These are phyloP conservation scores for Mesotaenium endlicherianum DNA, from an alignment of 139 green algal species.

Conservation along the genomic window DNA sequence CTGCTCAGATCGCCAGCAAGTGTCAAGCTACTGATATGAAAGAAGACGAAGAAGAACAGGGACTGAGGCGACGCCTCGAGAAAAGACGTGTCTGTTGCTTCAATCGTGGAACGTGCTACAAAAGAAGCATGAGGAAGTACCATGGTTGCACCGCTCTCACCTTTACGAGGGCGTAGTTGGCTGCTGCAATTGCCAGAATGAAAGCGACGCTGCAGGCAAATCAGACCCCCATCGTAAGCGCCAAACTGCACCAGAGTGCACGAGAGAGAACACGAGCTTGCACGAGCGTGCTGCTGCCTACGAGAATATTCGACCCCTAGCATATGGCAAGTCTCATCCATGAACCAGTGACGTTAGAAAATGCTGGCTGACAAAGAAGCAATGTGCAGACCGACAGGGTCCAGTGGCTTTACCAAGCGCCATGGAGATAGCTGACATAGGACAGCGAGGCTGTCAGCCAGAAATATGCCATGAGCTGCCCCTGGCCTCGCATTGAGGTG, in stretches of 20 bases:
- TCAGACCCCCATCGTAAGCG: background rate
- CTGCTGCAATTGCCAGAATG: slow-evolving; percentile 14
- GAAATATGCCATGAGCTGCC: background rate
- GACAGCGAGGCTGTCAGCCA: slow-evolving; percentile 33
- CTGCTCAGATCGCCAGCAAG: too few species aligned
- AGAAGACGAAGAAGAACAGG: too few species aligned
- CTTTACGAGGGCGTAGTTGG: slow-evolving; percentile 45
- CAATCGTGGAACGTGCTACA: background rate
- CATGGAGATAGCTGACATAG: slow-evolving; percentile 39
- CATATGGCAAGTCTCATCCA: too few species aligned
- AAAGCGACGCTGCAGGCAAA: slow-evolving; percentile 21
- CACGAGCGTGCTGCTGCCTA: too few species aligned
- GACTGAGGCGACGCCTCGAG: too few species aligned
- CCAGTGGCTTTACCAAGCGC: slow-evolving; percentile 19
- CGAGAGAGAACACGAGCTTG: too few species aligned
- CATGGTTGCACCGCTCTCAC: background rate
- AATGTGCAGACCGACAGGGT: too few species aligned
- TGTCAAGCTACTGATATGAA: too few species aligned
- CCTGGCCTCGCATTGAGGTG: background rate
- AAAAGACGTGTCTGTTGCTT: too few species aligned
- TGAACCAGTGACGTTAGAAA: too few species aligned
- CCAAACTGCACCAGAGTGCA: background rate
- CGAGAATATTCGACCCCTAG: too few species aligned
- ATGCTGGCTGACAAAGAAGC: too few species aligned
- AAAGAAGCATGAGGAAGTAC: background rate